Base-by-base conservation (phyloP, 2,329 filamentous ascomycete species). In the Pestalotiopsis sp. region DNA sequence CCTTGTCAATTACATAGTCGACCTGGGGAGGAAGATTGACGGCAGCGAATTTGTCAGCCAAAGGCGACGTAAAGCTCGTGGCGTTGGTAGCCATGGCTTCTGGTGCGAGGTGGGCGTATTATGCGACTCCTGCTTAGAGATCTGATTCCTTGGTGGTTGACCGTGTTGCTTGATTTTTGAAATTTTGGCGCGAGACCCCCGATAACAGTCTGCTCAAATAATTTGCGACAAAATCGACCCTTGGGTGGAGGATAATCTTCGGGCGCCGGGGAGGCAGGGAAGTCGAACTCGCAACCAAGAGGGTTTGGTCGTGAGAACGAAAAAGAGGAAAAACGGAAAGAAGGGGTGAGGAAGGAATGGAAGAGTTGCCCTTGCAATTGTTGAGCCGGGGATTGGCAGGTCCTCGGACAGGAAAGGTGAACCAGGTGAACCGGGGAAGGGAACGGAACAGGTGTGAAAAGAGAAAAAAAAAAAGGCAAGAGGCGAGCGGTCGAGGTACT, bases 31-130 rank as follows among this genome's bases (percentile, higher is more conserved):
- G 85, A 65, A 92, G 80, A 69, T 79, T 81, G 72, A 83, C 81
- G 69, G 81, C 80, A 70, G 80, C 81, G 72, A 84, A 81, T 74
- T 84, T 88, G 76, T 87, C 88, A 71, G 91, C 91, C 78, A 91
- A 79, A 63, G 91, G 89, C 78, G 92, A 94, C 76, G 88, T 87
- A 75, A 94, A 91, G 79, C 75, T 78, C 45, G 87, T 91, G 75
- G 88, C 87, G 80, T 92, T 92, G 75, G 88, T 81, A 74, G 85
- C 85, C 86, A 88, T 88, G 73, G 23, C 65, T 61, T 25, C 52
- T 52, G 66, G 45, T 52, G 17, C 45, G 45, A n/a, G 45, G 45
- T 17, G 20, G 45, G 17, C 45, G 45, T 52, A 52, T 17, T 52
- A n/a, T 17, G 17, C 7, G 14, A 52, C 20, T 52, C 20, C 14